These are phyloP conservation scores for Nitzschia putrida DNA, from an alignment of 108 stramenopile species.

Conservation along the genomic window DNA sequence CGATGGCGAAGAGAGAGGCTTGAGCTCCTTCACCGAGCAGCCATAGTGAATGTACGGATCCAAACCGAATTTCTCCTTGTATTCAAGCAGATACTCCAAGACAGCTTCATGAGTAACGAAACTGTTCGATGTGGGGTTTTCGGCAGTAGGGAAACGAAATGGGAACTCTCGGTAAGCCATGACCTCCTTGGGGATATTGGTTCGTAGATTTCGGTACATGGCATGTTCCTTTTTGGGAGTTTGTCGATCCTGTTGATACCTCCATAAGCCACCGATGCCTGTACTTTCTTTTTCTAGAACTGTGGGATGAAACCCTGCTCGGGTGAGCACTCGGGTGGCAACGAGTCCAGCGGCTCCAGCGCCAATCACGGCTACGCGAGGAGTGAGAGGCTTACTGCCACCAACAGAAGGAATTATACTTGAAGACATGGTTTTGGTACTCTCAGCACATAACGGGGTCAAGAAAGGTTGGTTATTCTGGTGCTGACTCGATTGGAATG, in stretches of 20 bases:
- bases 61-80: slow-evolving; percentile 55
- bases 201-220: slow-evolving; percentile 77
- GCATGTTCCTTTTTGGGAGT: slow-evolving; percentile 40
- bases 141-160: slow-evolving; percentile 35
- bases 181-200: slow-evolving; percentile 84
- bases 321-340: slow-evolving; percentile 63
- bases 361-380: slow-evolving; percentile 72
- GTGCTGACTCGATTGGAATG: too few species aligned
- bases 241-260: slow-evolving; percentile 23
- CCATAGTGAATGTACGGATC: slow-evolving; percentile 49
- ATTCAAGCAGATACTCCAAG: slow-evolving; percentile 59
- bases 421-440: too few species aligned
- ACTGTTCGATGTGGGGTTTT: slow-evolving; percentile 29
- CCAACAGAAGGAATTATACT: too few species aligned
- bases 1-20: slow-evolving; percentile 18
- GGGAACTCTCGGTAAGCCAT: slow-evolving; percentile 85
- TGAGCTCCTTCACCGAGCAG: slow-evolving; percentile 59
- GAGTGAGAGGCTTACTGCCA: not conserved
- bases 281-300: slow-evolving; percentile 59
- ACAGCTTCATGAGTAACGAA: slow-evolving; percentile 77
- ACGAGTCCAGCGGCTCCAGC: slow-evolving; percentile 79
- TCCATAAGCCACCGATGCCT: slow-evolving; percentile 72
- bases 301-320: slow-evolving; percentile 26
- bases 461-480: too few species aligned
- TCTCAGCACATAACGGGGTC: too few species aligned